These are phyloP conservation scores for Ophiostoma himal-ulmi DNA, from an alignment of 2,329 filamentous ascomycete genomes.

Conservation along the genomic window DNA sequence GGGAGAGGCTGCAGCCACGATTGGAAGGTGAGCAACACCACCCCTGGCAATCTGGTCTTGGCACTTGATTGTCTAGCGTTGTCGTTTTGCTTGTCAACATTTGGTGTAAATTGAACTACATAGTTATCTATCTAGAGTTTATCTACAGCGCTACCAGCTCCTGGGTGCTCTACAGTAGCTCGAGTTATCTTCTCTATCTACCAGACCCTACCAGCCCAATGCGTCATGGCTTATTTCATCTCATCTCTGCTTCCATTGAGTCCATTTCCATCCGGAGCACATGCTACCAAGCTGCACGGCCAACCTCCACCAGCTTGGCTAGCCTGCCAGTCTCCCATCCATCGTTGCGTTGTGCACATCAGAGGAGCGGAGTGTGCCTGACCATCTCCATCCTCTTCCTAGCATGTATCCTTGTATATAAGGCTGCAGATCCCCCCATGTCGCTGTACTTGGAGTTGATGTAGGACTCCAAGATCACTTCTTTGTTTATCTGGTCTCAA, in stretches of 20 bases:
- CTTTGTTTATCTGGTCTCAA: slow-evolving; percentile 3
- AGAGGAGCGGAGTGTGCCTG: background rate
- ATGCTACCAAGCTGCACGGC: slow-evolving; percentile 3
- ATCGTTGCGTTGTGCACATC: background rate
- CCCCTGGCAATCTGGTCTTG: slow-evolving; percentile 17
- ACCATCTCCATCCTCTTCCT: too few species aligned
- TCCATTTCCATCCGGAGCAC: background rate
- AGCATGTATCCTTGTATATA: background rate
- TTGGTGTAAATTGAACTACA: background rate
- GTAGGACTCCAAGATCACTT: background rate
- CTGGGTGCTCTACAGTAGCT: too few species aligned
- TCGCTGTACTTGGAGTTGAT: background rate
- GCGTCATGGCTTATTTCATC: background rate
- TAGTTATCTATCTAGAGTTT: background rate
- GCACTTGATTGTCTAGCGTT: slow-evolving; percentile 12
- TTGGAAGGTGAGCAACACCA: slow-evolving; percentile 16
- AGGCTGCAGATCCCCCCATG: background rate
- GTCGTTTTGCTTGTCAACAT: too few species aligned
- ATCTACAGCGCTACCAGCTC: background rate
- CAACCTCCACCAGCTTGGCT: slow-evolving; percentile 5
- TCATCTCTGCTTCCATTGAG: background rate
- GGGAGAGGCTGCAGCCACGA: slow-evolving; percentile 19
- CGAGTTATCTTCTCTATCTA: too few species aligned
- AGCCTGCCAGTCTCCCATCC: background rate
- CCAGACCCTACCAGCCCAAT: background rate